A percentile compares a stretch with the other conserved stretches of the same genome.
Evolutionary conservation across 345 rosid genomes (phyloP).

Genomic region (Abelmoschus esculentus): DNA sequence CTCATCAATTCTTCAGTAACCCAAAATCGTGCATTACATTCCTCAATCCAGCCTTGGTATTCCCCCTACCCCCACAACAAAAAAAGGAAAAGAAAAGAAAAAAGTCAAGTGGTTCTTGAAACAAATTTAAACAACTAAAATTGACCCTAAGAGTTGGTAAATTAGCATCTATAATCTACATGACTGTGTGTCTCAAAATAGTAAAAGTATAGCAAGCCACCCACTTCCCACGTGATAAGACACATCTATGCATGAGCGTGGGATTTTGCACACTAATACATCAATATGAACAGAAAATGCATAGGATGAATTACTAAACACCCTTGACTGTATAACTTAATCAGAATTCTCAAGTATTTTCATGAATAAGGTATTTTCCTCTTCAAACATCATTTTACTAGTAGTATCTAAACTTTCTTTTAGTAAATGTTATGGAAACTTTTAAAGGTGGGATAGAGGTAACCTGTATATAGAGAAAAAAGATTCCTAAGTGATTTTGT

Average conservation of each 20-base stretch:
- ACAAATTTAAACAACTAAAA: not conserved
- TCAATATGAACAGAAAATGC: not conserved
- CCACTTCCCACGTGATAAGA: not conserved
- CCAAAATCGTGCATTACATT: not conserved
- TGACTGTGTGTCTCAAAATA: not conserved
- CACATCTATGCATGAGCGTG: not conserved
- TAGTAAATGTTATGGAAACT: not conserved
- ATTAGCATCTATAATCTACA: not conserved
- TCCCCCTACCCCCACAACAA: too few species aligned
- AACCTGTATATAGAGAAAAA: not conserved
- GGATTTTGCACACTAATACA: not conserved
- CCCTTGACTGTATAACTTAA: not conserved
- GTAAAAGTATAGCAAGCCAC: not conserved
- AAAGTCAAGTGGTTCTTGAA: not conserved
- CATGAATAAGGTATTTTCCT: not conserved
- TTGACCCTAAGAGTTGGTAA: not conserved
- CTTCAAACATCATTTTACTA: not conserved
- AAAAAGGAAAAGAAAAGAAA: too few species aligned
- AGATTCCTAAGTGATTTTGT: not conserved
- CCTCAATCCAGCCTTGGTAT: too few species aligned
- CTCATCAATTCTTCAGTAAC: not conserved
- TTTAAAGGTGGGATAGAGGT: not conserved
- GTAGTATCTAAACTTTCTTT: not conserved
- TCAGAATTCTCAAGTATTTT: not conserved
- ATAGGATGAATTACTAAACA: not conserved